Conservation (phyloP, 2,329 filamentous ascomycete genomes). For the Lachnellula hyalina region DNA sequence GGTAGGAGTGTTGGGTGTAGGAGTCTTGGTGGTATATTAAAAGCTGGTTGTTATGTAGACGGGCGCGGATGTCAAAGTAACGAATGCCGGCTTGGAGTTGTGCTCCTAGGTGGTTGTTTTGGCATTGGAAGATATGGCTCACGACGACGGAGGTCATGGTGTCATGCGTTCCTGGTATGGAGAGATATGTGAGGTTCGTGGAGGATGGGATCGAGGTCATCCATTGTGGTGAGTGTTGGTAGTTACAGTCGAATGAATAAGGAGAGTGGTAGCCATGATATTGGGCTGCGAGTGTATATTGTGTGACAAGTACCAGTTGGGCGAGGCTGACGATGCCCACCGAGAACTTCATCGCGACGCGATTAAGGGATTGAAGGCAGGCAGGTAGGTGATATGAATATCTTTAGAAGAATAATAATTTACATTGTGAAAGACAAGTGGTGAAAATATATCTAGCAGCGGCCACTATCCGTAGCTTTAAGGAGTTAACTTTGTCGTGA, state of each 20-base stretch:
- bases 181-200: conserved; percentile 39
- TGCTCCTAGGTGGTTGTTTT: conserved; percentile 40
- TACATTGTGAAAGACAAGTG: too few species aligned
- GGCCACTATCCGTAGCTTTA: too few species aligned
- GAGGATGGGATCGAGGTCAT: conserved; percentile 40
- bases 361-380: too few species aligned
- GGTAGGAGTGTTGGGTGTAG: conserved; percentile 41
- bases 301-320: neutral
- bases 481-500: too few species aligned
- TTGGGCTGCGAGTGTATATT: neutral
- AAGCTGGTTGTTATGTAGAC: conserved; percentile 38
- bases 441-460: too few species aligned
- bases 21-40: conserved; percentile 43
- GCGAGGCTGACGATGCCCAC: conserved; percentile 2
- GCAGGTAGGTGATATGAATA: too few species aligned
- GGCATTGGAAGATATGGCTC: conserved; percentile 34
- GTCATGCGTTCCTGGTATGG: conserved; percentile 38
- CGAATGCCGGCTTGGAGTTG: conserved; percentile 44
- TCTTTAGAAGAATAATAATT: too few species aligned
- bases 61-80: conserved; percentile 45
- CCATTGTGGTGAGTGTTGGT: conserved; percentile 35
- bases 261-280: conserved; percentile 32
- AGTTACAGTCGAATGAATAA: conserved; percentile 40
- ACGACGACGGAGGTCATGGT: too few species aligned
- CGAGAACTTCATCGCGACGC: neutral